A percentile compares a stretch with the other conserved stretches of the same genome.
phyloP scores from a whole-genome alignment of 108 stramenopile genomes.

The Aurantiochytrium sp. region DNA sequence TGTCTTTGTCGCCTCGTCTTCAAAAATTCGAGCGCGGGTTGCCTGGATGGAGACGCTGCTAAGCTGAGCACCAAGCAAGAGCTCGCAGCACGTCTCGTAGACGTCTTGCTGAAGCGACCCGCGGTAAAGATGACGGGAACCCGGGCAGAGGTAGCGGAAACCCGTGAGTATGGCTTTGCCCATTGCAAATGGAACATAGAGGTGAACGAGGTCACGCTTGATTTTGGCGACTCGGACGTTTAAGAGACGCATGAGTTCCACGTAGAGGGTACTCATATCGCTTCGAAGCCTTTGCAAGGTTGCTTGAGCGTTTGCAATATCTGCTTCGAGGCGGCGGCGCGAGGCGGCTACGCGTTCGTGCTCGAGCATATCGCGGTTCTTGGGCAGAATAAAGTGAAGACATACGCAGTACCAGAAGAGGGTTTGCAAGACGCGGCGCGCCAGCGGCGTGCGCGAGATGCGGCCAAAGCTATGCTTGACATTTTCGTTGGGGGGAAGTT shows the following conservation, averaged over 20 bases:
- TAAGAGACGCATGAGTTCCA: neutral
- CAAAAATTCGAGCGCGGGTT: neutral
- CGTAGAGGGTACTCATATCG: neutral
- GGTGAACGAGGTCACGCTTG: conserved; percentile 49
- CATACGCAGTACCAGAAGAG: neutral
- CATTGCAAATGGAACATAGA: conserved; percentile 45
- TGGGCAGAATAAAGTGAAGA: neutral
- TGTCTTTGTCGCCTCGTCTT: neutral
- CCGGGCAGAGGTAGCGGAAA: conserved; percentile 53
- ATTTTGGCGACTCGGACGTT: neutral
- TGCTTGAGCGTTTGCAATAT: neutral
- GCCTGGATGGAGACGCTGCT: neutral
- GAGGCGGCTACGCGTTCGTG: neutral
- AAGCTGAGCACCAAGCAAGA: neutral
- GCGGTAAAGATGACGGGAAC: conserved; percentile 46
- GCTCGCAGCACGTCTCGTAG: conserved; percentile 27
- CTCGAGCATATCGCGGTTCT: neutral
- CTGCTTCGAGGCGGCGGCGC: neutral
- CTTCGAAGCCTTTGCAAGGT: neutral
- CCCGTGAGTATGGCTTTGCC: conserved; percentile 43
- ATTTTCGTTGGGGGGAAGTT: neutral
- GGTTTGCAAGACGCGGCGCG: too few species aligned
- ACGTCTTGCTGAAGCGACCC: conserved; percentile 35
- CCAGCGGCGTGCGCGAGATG: neutral
- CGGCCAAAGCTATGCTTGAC: neutral